phyloP scores from a whole-genome alignment of 345 rosid species.

The Lepidium didymum region DNA sequence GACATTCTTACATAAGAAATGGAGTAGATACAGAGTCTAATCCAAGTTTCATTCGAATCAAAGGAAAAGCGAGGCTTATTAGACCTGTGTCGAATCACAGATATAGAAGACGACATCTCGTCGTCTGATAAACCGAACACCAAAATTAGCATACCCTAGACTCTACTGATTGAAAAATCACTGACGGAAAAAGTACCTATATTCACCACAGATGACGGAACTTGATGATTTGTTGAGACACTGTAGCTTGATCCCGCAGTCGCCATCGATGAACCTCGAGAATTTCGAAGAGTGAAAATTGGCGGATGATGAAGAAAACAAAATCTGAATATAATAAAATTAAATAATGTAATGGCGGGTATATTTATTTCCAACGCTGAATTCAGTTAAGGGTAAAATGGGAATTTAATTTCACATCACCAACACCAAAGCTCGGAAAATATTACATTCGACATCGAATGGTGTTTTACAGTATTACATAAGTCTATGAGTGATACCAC shows the following conservation, averaged over 20 bases:
- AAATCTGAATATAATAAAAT: background rate
- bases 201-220: background rate
- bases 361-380: background rate
- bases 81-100: background rate
- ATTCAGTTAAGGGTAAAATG: background rate
- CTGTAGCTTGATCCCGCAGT: constrained; percentile 22
- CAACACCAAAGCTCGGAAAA: background rate
- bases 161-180: background rate
- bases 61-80: background rate
- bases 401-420: background rate
- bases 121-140: background rate
- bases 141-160: constrained; percentile 5
- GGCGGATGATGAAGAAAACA: background rate
- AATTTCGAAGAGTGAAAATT: background rate
- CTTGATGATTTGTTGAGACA: constrained; percentile 18
- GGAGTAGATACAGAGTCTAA: background rate
- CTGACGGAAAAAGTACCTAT: background rate
- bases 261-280: constrained; percentile 19
- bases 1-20: background rate
- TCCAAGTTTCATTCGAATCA: background rate
- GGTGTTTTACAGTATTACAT: background rate
- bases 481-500: constrained; percentile 8
- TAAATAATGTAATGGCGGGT: background rate
- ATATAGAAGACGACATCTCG: background rate
- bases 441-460: background rate